Evolutionary conservation across 176 grass and related monocot genomes (phyloP), one percentile per base, ranked within the genome.

Genomic region (Alopecurus myosuroides): DNA sequence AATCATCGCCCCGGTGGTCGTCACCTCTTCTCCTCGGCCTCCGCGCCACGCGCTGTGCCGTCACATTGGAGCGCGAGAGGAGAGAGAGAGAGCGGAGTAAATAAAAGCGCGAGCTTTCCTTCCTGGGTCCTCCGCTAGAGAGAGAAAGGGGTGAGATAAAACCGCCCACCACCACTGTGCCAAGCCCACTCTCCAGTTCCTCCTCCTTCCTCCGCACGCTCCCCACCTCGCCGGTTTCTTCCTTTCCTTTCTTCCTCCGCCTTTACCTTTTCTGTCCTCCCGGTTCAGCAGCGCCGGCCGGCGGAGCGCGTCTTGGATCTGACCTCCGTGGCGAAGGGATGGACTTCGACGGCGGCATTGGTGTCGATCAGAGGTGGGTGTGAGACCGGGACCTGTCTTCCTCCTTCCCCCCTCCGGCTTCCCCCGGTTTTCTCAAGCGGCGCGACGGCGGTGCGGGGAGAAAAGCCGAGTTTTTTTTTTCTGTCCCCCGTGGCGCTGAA

Each of bases 341-440:
- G 89, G 92, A 91, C 44, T 94, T 91, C 62, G 86, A 85, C 61
- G 84, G 74, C 52, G 79, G 67, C 89, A 87, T 82, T 87, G 77
- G 65, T 7, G 58, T 0, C 68, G 87, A 85, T 81, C 74, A 87
- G 77, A 84, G 88, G 92, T 94, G 77, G 56, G 86, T 61, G 44
- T 17, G 52, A 9, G 53, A 11, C 7, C 2, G 53, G 3, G 22
- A 4, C 53, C 26, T 44, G 10, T 77, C 33, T 36, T 18, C 31
- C 56, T 25, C 39, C 12, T 23, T 20, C 35, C 1, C 37, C 39
- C 23, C n/a, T 17, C 40, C 36, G 15, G 10, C 42, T 42, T 41
- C 34, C 23, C 1, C 28, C 60, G 55, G 34, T 5, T 40, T 46
- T 45, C 37, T 84, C 60, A 62, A 62, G 58, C 30, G 46, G 46